Conservation (phyloP, 208 protist species). For the Eutreptiella sp. region DNA sequence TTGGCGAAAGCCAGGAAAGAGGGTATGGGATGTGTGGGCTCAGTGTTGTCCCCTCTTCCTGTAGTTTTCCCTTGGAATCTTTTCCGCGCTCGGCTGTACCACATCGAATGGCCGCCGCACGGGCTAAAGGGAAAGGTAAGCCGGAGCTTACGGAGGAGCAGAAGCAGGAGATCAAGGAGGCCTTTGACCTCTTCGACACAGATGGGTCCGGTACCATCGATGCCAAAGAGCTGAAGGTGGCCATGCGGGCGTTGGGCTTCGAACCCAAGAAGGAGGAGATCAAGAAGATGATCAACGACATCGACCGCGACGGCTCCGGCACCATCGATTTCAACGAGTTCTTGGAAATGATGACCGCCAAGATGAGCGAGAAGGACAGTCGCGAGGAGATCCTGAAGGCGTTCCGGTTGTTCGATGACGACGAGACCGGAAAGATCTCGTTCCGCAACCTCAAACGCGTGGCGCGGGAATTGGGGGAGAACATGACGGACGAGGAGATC, state of each 20-base stretch:
- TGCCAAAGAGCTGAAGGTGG: constrained; percentile 53
- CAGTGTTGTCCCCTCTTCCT: no score
- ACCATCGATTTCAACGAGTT: constrained; percentile 45
- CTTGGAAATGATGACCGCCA: constrained; percentile 45
- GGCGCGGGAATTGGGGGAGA: constrained; percentile 64
- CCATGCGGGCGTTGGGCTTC: constrained; percentile 50
- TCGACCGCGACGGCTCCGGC: constrained; percentile 38
- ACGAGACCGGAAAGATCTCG: constrained; percentile 54
- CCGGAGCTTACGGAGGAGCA: constrained; percentile 36
- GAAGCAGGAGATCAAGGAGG: constrained; percentile 48
- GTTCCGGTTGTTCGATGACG: constrained; percentile 63
- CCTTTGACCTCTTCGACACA: constrained; percentile 72
- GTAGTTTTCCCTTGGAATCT: no score
- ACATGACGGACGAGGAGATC: constrained; percentile 73
- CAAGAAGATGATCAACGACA: constrained; percentile 48
- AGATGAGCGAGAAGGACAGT: constrained; percentile 45
- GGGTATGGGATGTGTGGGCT: no score
- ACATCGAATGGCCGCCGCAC: neutral
- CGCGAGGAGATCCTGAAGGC: constrained; percentile 58
- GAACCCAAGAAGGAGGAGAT: constrained; percentile 57
- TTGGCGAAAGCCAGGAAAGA: no score
- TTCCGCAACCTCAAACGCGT: constrained; percentile 79
- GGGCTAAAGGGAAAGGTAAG: constrained; percentile 27
- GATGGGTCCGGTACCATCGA: constrained; percentile 55
- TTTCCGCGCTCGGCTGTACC: no score